phyloP scores from a whole-genome alignment of 1,284 basidiomycete genomes.

The Puccinia triticina region DNA sequence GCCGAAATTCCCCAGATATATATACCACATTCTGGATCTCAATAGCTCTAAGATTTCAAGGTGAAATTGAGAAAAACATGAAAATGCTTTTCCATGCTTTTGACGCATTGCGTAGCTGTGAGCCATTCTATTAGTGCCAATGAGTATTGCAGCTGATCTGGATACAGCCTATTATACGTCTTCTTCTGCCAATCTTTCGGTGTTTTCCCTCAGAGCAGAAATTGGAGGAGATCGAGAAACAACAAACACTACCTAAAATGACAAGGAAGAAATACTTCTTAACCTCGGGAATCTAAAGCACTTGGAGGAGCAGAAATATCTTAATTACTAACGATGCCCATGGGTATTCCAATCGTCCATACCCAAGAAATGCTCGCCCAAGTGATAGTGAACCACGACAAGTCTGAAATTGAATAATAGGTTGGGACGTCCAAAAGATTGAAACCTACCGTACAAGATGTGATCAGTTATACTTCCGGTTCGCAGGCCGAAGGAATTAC shows the following conservation, averaged over 20 bases:
- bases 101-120: no score
- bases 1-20: no score
- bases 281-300: not conserved
- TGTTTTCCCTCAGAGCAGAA: not conserved
- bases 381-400: not conserved
- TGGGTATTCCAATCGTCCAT: not conserved
- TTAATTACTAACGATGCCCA: not conserved
- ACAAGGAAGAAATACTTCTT: not conserved
- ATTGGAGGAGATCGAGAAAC: not conserved
- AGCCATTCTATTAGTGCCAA: no score
- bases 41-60: no score
- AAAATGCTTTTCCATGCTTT: no score
- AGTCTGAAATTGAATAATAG: not conserved
- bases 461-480: not conserved
- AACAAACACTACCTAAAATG: not conserved
- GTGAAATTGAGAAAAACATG: no score
- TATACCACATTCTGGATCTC: no score
- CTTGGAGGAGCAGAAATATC: not conserved
- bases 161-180: not conserved
- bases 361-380: slow-evolving; percentile 7
- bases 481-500: not conserved
- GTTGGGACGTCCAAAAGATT: not conserved
- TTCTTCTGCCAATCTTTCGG: not conserved
- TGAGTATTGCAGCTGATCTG: not conserved
- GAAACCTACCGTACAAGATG: not conserved